phyloP scores from a whole-genome alignment of 495 filamentous ascomycete species.

The Stereocaulon alpinum region DNA sequence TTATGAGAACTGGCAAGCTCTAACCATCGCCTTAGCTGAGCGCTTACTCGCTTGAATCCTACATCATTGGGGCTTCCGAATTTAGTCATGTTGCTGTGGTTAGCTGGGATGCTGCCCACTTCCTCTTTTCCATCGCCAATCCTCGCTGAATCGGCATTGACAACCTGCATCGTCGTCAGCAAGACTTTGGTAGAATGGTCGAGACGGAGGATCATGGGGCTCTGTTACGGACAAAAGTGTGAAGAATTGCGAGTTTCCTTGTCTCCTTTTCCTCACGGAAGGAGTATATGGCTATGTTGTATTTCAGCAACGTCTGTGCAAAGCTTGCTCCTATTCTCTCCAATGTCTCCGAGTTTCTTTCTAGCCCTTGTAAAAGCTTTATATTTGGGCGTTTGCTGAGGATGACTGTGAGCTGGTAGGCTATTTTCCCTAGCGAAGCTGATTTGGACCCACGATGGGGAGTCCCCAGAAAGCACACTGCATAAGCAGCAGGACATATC shows the following conservation, averaged over 20 bases:
- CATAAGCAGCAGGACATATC: constrained; percentile 47
- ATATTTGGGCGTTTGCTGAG: constrained; percentile 28
- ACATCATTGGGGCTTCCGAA: constrained; percentile 40
- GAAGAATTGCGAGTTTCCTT: constrained; percentile 13
- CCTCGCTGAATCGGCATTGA: constrained; percentile 63
- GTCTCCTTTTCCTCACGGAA: constrained; percentile 46
- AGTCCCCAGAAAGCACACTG: constrained; percentile 74
- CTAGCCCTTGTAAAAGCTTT: constrained; percentile 57
- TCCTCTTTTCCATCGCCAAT: constrained; percentile 62
- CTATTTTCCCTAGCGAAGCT: constrained; percentile 61
- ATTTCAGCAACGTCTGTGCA: constrained; percentile 25
- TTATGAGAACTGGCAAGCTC: constrained; percentile 35
- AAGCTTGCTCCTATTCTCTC: constrained; percentile 22
- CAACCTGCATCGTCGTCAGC: constrained; percentile 33
- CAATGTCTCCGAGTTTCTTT: constrained; percentile 64
- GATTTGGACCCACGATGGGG: constrained; percentile 69
- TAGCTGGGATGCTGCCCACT: constrained; percentile 66
- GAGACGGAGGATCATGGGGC: background rate
- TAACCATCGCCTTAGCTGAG: constrained; percentile 54
- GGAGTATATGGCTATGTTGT: constrained; percentile 60
- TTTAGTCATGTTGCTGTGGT: constrained; percentile 75
- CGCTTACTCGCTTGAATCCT: constrained; percentile 19
- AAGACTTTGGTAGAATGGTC: too few relatives aligned
- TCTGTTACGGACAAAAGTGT: constrained; percentile 46
- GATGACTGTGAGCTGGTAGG: constrained; percentile 63